Percentiles rank a stretch among this genome's conserved stretches.
phyloP scores from a whole-genome alignment of 208 protist genomes.

The Acanthamoeba triangularis region DNA sequence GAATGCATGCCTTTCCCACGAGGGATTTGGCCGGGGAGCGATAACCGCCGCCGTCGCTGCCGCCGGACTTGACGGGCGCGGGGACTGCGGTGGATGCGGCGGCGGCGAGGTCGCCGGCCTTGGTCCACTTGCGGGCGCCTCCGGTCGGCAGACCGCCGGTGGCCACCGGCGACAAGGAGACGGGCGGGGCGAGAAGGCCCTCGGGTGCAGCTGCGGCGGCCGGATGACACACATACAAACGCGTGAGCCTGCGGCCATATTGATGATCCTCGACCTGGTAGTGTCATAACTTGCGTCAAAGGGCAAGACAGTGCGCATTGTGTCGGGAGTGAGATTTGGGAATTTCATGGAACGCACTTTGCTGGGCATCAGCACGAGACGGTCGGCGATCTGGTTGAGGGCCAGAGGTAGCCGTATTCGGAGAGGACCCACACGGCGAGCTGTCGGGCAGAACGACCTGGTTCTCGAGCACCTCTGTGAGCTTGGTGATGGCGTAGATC shows the following conservation, averaged over 20 bases:
- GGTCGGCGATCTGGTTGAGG: conserved; percentile 59
- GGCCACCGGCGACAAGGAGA: not conserved
- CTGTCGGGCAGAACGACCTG: conserved; percentile 75
- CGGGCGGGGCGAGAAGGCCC: too few species aligned
- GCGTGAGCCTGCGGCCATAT: not conserved
- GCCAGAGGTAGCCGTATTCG: conserved; percentile 95
- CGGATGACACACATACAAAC: not conserved
- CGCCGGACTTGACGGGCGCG: not conserved
- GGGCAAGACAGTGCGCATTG: conserved; percentile 78
- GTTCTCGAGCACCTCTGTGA: conserved; percentile 91
- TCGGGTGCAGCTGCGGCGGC: not conserved
- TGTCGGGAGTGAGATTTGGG: not conserved
- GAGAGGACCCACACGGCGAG: conserved; percentile 96
- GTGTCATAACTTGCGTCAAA: conserved; percentile 82
- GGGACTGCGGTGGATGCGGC: not conserved
- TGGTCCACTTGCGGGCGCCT: conserved; percentile 8
- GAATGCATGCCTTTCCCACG: not conserved
- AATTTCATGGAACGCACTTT: not conserved
- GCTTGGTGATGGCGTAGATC: conserved; percentile 90
- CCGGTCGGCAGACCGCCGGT: not conserved
- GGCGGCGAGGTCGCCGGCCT: not conserved
- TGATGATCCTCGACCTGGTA: not conserved
- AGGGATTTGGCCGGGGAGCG: not conserved
- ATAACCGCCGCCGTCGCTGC: not conserved
- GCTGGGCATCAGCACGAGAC: conserved; percentile 11